These are phyloP conservation scores for Aspergillus udagawae DNA, from an alignment of 2,329 filamentous ascomycete species.

Conservation along the genomic window DNA sequence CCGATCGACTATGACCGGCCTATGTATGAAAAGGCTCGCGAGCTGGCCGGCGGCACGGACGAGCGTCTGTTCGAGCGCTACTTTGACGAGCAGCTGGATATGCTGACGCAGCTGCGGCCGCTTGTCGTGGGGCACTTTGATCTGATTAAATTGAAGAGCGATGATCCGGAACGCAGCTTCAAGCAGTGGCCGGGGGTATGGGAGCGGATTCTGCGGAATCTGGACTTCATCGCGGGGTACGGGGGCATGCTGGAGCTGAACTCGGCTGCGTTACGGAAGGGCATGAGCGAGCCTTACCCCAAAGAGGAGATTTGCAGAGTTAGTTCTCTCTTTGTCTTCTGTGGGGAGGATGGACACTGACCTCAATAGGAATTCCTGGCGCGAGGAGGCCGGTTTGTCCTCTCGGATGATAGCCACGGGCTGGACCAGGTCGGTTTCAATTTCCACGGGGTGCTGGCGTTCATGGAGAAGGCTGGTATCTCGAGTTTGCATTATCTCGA, in stretches of 20 bases:
- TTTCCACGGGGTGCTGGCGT: slow-evolving; percentile 67
- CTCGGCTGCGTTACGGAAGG: slow-evolving; percentile 81
- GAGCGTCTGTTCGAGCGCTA: slow-evolving; percentile 75
- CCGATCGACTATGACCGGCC: slow-evolving; percentile 82
- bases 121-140: slow-evolving; percentile 91
- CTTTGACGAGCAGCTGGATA: slow-evolving; percentile 80
- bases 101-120: slow-evolving; percentile 70
- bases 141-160: slow-evolving; percentile 75
- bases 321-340: slow-evolving; percentile 23
- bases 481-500: slow-evolving; percentile 36
- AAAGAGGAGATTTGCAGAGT: slow-evolving; percentile 72
- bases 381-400: slow-evolving; percentile 75
- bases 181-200: slow-evolving; percentile 62
- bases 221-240: slow-evolving; percentile 66
- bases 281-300: slow-evolving; percentile 86
- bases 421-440: slow-evolving; percentile 83
- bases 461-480: slow-evolving; percentile 53
- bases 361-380: slow-evolving; percentile 61
- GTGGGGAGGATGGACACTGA: slow-evolving; percentile 12
- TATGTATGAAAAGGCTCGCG: slow-evolving; percentile 63
- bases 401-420: slow-evolving; percentile 94
- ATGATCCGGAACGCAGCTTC: slow-evolving; percentile 61
- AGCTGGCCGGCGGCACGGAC: slow-evolving; percentile 58
- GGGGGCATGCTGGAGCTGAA: slow-evolving; percentile 88
- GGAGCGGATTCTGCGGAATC: slow-evolving; percentile 68